Percentiles rank a stretch among this genome's conserved stretches.
phyloP scores from a whole-genome alignment of 2,329 filamentous ascomycete species.

The Cryphonectria radicalis region DNA sequence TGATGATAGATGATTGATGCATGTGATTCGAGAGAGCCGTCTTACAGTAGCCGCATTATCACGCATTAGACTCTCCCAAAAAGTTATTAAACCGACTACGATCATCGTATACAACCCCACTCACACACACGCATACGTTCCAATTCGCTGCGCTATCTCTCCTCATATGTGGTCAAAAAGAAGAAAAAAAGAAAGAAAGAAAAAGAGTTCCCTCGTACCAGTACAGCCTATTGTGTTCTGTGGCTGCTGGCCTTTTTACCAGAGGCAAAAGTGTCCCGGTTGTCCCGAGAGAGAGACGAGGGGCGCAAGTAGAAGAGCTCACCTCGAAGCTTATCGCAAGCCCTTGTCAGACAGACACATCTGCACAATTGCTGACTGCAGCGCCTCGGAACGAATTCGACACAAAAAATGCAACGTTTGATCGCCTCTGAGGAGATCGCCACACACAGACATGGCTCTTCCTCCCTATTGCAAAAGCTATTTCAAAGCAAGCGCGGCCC shows the following conservation, averaged over 20 bases:
- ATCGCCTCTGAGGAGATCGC: not conserved
- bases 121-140: not conserved
- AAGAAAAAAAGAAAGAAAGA: too few species aligned
- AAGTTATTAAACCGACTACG: conserved; percentile 11
- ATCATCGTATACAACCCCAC: not conserved
- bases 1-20: not conserved
- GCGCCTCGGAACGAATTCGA: not conserved
- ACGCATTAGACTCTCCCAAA: conserved; percentile 14
- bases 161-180: too few species aligned
- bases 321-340: not conserved
- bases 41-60: conserved; percentile 10
- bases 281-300: not conserved
- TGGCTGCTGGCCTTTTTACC: not conserved
- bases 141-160: not conserved
- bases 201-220: not conserved
- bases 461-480: not conserved
- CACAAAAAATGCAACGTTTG: not conserved
- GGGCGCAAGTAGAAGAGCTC: not conserved
- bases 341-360: not conserved
- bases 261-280: not conserved
- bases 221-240: not conserved
- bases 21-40: not conserved
- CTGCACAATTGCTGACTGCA: not conserved
- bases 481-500: too few species aligned
- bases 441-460: not conserved